Evolutionary conservation across 1,284 basidiomycete genomes (phyloP), one percentile per base, ranked within the genome.

Genomic region (Athelia sp.): DNA sequence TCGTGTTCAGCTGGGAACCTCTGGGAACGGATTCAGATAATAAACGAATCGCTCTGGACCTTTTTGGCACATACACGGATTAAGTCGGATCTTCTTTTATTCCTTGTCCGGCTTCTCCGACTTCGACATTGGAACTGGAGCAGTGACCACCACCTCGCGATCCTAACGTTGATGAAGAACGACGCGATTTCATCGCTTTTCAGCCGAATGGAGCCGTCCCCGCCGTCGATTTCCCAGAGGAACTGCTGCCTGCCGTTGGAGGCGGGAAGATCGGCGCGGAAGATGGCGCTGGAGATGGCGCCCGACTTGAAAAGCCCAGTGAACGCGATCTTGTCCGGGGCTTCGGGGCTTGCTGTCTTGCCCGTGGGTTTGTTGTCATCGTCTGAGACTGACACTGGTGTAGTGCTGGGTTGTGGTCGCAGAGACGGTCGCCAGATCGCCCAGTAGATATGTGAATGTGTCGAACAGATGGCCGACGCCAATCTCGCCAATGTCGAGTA

Each of bases 141-240:
- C n/a, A n/a, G n/a, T n/a, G n/a, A n/a, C n/a, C n/a, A n/a, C n/a
- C n/a, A 67, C 34, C 31, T 52, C 54, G 38, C 61, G 63, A 15
- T 60, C 56, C 3, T 17, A 10, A 61, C 48, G 38, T 60, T 52
- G 19, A 59, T 35, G 47, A 59, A 62, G 1, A 19, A 19, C 15
- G 43, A 4, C 4, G 26, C 26, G 11, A 54, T 34, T 3, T 23
- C 42, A n/a, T 60, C 55, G 38, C 53, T 57, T 49, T 66, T 62
- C 3, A 71, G 22, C 22, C 59, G 52, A 46, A 71, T 63, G 3
- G 54, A 54, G 0, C 69, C 67, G 1, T 66, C 60, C 42, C 70
- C 69, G 9, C 69, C 69, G 40, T 71, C 65, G 42, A 72, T 69
- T 43, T 59, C 54, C 68, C 69, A 71, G 1, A 60, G 18, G 36